phyloP scores from a whole-genome alignment of 345 rosid genomes.

The Salix brachista region DNA sequence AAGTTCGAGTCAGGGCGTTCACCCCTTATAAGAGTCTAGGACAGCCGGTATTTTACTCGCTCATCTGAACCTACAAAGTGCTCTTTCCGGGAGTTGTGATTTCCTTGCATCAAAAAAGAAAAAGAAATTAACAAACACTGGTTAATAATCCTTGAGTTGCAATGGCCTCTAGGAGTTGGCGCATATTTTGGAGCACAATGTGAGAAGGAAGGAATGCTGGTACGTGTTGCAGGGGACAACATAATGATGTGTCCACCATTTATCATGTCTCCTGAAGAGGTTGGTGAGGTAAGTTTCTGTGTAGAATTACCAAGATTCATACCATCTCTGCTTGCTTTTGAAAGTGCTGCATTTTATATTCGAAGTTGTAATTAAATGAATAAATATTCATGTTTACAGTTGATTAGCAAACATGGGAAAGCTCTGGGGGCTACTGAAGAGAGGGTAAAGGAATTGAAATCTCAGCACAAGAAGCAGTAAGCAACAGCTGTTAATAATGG shows the following conservation, averaged over 20 bases:
- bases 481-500: slow-evolving; percentile 29
- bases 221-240: slow-evolving; percentile 82
- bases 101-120: no score
- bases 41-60: rapidly evolving
- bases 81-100: no score
- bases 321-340: neutral
- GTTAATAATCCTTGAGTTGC: neutral
- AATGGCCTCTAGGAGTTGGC: slow-evolving; percentile 55
- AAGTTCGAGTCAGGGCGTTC: no score
- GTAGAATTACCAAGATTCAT: neutral
- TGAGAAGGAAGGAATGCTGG: slow-evolving; percentile 72
- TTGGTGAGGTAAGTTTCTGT: slow-evolving; percentile 55
- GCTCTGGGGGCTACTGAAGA: slow-evolving; percentile 79
- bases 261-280: slow-evolving; percentile 59
- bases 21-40: rapidly evolving
- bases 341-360: neutral
- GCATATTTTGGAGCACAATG: slow-evolving; percentile 88
- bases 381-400: slow-evolving; percentile 32
- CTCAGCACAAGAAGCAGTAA: slow-evolving; percentile 42
- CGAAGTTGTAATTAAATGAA: neutral
- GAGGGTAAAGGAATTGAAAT: slow-evolving; percentile 77
- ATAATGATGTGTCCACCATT: slow-evolving; percentile 94
- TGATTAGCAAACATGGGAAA: slow-evolving; percentile 60
- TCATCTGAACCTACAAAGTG: rapidly evolving
- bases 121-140: no score